Base-by-base conservation (phyloP, 73 alveolate genomes). In the Stentor coeruleus region DNA sequence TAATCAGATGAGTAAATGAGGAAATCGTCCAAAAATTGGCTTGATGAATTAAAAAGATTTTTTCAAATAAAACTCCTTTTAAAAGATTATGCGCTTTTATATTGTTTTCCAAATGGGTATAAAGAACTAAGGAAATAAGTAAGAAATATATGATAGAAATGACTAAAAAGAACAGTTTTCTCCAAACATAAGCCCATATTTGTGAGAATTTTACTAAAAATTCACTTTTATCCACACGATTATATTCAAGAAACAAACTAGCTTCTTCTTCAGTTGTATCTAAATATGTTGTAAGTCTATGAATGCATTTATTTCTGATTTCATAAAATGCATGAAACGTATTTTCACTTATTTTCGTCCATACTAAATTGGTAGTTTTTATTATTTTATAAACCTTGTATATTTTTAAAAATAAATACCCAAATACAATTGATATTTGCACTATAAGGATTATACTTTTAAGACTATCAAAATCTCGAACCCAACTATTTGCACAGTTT, bases 181-280 rank as follows among this genome's bases (percentile, higher is more conserved):
- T 49, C 66, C 66, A 49, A 49, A 49, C 28, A 49, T 49, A 49
- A 6, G 20, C 20, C 66, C 66, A 49, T 20, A 49, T 49, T 49
- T 49, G 66, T 49, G 28, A 11, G 20, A 49, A 49, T 20, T 49
- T 49, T 49, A 49, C 66, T 11, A 20, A 20, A 49, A 49, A 49
- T 49, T 49, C 28, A 49, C 20, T 49, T 6, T 11, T 49, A 11
- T 49, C 20, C 66, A 49, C 66, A 6, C 66, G 66, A 49, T 49
- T 49, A 49, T 20, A 49, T 6, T 49, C 66, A 49, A 49, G 20
- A 11, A 49, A 49, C 6, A 49, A 20, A 49, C 20, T 49, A 49
- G 66, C 66, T 49, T 49, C 66, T 49, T 49, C 66, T 49, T 49
- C 66, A 49, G 6, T 49, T 20, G 66, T 49, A 49, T 49, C 66